These are phyloP conservation scores for Liriodendron chinense DNA, from an alignment of 164 flowering plant genomes.

Conservation along the genomic window DNA sequence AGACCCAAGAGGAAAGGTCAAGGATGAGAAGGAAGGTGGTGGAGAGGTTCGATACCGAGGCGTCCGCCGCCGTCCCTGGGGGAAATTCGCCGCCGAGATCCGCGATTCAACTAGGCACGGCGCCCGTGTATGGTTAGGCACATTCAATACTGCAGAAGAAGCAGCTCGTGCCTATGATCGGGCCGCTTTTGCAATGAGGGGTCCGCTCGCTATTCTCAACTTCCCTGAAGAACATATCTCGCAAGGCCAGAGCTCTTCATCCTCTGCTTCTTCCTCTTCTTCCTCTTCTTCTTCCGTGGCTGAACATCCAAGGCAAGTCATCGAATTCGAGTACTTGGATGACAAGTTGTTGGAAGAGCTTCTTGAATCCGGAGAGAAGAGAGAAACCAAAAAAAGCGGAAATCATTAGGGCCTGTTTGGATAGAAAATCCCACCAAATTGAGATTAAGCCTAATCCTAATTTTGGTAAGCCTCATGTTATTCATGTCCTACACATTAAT, in stretches of 20 bases:
- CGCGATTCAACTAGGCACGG: conserved; percentile 14
- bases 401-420: background rate
- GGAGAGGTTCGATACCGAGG: conserved; percentile 15
- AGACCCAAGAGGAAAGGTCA: background rate
- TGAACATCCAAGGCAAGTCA: conserved; percentile 4
- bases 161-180: conserved; percentile 20
- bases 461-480: background rate
- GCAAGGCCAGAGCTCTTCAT: background rate
- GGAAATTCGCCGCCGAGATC: conserved; percentile 16
- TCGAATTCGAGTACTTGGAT: conserved; percentile 21
- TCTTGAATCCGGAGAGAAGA: conserved; percentile 10
- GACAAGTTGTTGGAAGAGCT: conserved; percentile 16
- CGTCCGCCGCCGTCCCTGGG: conserved; percentile 16
- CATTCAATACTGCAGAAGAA: conserved; percentile 14
- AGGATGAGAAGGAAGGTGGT: conserved; percentile 4
- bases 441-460: background rate
- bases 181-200: conserved; percentile 16
- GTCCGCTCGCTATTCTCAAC: conserved; percentile 11
- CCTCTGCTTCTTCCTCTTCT: background rate
- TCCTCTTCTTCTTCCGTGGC: background rate
- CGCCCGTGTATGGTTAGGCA: conserved; percentile 13
- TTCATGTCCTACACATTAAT: background rate
- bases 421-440: background rate
- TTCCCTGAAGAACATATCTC: conserved; percentile 4
- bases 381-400: background rate